Evolutionary conservation across 2,329 filamentous ascomycete genomes (phyloP), one percentile per base, ranked within the genome.

Genomic region (Claviceps sp.): DNA sequence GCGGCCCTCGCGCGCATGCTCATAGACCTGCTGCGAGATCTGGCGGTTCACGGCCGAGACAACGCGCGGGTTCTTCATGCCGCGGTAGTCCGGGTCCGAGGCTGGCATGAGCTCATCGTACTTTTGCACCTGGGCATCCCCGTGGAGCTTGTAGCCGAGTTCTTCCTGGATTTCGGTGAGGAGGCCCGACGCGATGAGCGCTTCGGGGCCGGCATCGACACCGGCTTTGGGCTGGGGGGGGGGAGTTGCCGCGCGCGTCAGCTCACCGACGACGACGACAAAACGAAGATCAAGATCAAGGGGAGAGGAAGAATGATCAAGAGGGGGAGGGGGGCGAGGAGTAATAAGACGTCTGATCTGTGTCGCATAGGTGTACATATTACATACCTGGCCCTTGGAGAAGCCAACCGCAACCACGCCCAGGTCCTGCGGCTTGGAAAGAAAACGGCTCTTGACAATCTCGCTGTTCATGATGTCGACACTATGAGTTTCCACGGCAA

Each of bases 401-500:
- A 97, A 98, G 56, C 91, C 91, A 40, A 97, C 93, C 48, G 91
- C 89, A 40, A 97, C 89, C 52, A 98, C 80, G 56, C 91, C 93
- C 57, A 98, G 77, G 63, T 97, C 84, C 64, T 87, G 77, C 37
- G 82, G 80, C 64, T 84, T 77, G 57, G 84, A 76, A 60, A 97
- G 84, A 73, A 96, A 97, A 64, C 85, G 89, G 65, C 75, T 76
- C 58, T 72, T 66, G 58, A 80, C 65, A 65, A 75, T 73, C 52
- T 74, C 74, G 50, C 74, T 77, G 61, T 76, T 73, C 72, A 78
- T 76, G 57, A 55, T 61, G 55, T 39, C 14, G 24, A 34, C 30
- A 34, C 30, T 34, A 4, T 34, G 30, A 11, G 10, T 3, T 11
- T 34, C 30, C 30, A 34, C 30, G 4, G 30, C 10, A 34, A 34